phyloP scores from a whole-genome alignment of 2,329 filamentous ascomycete species.

The Bisporella sp. region DNA sequence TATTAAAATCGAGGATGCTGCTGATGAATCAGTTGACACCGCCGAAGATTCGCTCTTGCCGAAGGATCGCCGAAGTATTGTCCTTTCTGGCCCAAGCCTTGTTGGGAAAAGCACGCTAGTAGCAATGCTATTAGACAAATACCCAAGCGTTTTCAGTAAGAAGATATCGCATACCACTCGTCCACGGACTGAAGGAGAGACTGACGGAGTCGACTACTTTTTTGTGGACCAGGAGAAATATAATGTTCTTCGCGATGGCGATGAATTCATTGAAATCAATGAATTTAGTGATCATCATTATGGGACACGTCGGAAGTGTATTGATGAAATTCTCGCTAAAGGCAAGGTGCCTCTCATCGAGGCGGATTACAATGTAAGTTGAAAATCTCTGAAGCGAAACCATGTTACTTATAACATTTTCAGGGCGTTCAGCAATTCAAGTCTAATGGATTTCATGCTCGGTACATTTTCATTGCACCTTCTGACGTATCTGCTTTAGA shows the following conservation, averaged over 20 bases:
- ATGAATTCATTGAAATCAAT: constrained; percentile 51
- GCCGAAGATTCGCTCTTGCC: constrained; percentile 33
- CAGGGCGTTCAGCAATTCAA: constrained; percentile 51
- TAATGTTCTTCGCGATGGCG: constrained; percentile 50
- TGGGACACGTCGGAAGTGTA: constrained; percentile 47
- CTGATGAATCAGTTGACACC: constrained; percentile 28
- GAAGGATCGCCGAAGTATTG: constrained; percentile 46
- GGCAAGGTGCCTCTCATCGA: constrained; percentile 55
- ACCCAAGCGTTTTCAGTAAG: constrained; percentile 57
- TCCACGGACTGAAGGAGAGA: constrained; percentile 40
- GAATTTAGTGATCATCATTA: constrained; percentile 43
- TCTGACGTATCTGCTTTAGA: constrained; percentile 30
- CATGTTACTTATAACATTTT: no score
- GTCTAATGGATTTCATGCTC: constrained; percentile 48
- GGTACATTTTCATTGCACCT: constrained; percentile 46
- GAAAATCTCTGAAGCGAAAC: no score
- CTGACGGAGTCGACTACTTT: constrained; percentile 44
- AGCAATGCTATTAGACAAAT: constrained; percentile 54
- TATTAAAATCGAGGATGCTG: constrained; percentile 30
- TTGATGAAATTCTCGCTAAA: constrained; percentile 43
- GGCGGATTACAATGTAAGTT: constrained; percentile 44
- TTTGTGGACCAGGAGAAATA: constrained; percentile 51
- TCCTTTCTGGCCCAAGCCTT: constrained; percentile 60
- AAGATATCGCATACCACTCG: constrained; percentile 51
- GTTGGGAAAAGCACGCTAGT: constrained; percentile 58